Conservation (phyloP, 352 stramenopile genomes). For the Phytophthora agathidicida region DNA sequence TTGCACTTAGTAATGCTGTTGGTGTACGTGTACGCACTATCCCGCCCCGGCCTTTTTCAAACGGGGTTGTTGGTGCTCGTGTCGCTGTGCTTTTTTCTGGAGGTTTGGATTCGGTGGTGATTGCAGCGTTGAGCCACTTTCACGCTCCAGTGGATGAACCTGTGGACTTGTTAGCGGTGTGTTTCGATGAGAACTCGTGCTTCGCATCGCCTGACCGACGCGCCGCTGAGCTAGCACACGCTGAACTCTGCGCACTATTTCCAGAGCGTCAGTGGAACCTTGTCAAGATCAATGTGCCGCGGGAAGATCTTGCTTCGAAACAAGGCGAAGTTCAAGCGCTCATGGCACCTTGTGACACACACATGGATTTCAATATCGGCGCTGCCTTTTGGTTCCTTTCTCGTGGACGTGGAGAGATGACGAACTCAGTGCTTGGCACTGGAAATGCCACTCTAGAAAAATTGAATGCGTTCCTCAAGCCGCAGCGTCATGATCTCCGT, state of each 20-base stretch:
- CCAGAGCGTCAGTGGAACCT: constrained; percentile 87
- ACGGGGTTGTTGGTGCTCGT: constrained; percentile 3
- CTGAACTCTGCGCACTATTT: constrained; percentile 88
- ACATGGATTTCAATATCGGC: constrained; percentile 99
- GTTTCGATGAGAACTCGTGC: constrained; percentile 81
- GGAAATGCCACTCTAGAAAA: constrained; percentile 23
- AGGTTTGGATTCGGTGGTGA: constrained; percentile 95
- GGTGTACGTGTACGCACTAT: constrained; percentile 78
- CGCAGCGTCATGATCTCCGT: constrained; percentile 17
- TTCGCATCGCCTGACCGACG: constrained; percentile 91
- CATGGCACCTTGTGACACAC: constrained; percentile 86
- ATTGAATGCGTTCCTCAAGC: constrained; percentile 50
- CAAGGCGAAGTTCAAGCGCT: constrained; percentile 80
- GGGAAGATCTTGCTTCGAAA: constrained; percentile 63
- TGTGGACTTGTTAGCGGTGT: constrained; percentile 96
- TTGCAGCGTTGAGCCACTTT: constrained; percentile 91
- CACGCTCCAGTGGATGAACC: constrained; percentile 59
- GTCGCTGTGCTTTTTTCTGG: constrained; percentile 97
- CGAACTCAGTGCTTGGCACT: background rate
- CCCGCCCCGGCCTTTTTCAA: constrained; percentile 2
- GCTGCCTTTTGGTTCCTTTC: constrained; percentile 96
- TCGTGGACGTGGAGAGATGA: constrained; percentile 56
- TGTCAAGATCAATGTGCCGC: constrained; percentile 84
- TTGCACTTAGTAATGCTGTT: constrained; percentile 82
- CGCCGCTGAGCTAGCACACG: constrained; percentile 80